Conservation (phyloP, 75 land plant species). For the Isoetes taiwanensis region DNA sequence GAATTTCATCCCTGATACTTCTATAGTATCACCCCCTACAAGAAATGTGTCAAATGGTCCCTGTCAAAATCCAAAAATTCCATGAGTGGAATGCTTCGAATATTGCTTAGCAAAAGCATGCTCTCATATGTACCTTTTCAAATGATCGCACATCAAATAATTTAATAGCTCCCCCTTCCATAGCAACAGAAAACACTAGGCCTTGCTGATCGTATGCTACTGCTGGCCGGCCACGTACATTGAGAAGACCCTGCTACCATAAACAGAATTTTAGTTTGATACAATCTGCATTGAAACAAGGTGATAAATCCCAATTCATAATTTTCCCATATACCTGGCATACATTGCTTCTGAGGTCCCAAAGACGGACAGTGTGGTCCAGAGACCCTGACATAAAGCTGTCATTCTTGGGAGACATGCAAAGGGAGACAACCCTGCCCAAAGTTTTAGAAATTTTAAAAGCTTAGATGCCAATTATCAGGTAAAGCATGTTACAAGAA, state of each 20-base stretch:
- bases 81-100: not conserved
- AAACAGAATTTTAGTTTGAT: slow-evolving; percentile 1
- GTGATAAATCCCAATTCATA: not conserved
- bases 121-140: slow-evolving; percentile 57
- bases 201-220: slow-evolving; percentile 99
- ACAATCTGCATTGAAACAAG: not conserved
- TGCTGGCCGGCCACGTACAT: slow-evolving; percentile 77
- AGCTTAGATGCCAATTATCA: not conserved
- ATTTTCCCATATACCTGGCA: slow-evolving; percentile 56
- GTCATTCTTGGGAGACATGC: slow-evolving; percentile 97
- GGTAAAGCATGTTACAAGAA: not conserved
- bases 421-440: slow-evolving; percentile 71
- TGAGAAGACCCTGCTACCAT: slow-evolving; percentile 65
- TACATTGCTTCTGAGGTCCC: slow-evolving; percentile 98
- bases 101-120: not conserved
- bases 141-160: slow-evolving; percentile 74
- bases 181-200: slow-evolving; percentile 96
- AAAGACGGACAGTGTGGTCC: slow-evolving; percentile 87
- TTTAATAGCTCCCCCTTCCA: slow-evolving; percentile 99
- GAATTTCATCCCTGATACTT: slow-evolving; percentile 90
- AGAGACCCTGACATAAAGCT: slow-evolving; percentile 98
- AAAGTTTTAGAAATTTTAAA: not conserved
- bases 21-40: slow-evolving; percentile 91
- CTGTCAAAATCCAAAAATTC: slow-evolving; percentile 16
- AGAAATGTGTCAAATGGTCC: slow-evolving; percentile 96